phyloP scores from a whole-genome alignment of 2,329 filamentous ascomycete genomes.

The Botrytis porri region DNA sequence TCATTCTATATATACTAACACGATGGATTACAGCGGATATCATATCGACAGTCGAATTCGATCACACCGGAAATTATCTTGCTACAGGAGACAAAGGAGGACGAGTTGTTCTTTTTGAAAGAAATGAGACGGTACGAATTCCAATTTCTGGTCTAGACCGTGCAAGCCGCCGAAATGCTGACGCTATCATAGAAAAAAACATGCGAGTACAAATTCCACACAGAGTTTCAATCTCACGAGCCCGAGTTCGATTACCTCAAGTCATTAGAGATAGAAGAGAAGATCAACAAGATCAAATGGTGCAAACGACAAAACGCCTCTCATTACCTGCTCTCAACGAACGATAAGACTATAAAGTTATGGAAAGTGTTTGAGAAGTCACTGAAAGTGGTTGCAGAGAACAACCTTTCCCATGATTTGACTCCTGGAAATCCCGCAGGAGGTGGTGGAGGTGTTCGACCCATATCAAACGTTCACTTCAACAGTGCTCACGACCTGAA shows the following conservation, averaged over 20 bases:
- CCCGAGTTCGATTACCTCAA: constrained; percentile 99
- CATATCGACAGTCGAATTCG: constrained; percentile 88
- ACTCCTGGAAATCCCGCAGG: constrained; percentile 69
- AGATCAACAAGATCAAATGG: constrained; percentile 99
- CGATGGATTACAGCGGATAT: constrained; percentile 64
- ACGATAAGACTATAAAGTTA: constrained; percentile 99
- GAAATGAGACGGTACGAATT: constrained; percentile 81
- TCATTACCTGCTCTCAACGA: constrained; percentile 96
- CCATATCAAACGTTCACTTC: constrained; percentile 71
- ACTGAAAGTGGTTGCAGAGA: constrained; percentile 96
- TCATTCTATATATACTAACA: constrained; percentile 23
- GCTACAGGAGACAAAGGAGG: constrained; percentile 89
- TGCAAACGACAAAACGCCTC: constrained; percentile 97
- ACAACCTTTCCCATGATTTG: constrained; percentile 93
- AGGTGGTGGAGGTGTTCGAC: constrained; percentile 73
- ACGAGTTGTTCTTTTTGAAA: constrained; percentile 80
- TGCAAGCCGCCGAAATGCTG: constrained; percentile 32
- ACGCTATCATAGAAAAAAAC: constrained; percentile 81
- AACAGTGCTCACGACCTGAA: constrained; percentile 80
- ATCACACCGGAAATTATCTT: constrained; percentile 85
- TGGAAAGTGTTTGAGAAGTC: constrained; percentile 99
- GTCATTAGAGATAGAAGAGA: constrained; percentile 98
- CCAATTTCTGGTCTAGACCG: constrained; percentile 3
- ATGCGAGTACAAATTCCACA: constrained; percentile 99
- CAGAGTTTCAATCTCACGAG: constrained; percentile 98